phyloP scores from a whole-genome alignment of 495 filamentous ascomycete genomes.

The Aspergillus coremiiformis region DNA sequence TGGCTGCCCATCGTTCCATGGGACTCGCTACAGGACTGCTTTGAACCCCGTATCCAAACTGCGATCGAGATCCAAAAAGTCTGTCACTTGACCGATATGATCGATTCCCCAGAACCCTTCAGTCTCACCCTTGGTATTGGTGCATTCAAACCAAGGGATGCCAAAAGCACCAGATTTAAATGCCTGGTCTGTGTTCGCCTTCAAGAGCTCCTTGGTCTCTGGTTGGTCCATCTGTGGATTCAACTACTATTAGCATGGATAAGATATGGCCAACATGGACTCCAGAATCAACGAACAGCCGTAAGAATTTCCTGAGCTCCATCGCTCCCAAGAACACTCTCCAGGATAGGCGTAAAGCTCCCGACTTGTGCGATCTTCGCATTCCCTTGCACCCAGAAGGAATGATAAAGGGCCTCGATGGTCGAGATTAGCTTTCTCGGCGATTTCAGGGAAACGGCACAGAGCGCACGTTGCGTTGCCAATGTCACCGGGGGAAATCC shows the following conservation, averaged over 20 bases:
- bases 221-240: slow-evolving; percentile 25
- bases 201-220: slow-evolving; percentile 48
- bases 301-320: slow-evolving; percentile 36
- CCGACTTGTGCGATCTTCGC: slow-evolving; percentile 43
- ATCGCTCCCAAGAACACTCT: slow-evolving; percentile 42
- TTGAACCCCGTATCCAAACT: slow-evolving; percentile 24
- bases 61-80: slow-evolving; percentile 51
- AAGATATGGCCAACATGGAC: not conserved
- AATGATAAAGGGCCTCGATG: slow-evolving; percentile 46
- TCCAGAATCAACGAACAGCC: slow-evolving; percentile 18
- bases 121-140: slow-evolving; percentile 49
- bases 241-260: slow-evolving; percentile 6
- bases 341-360: slow-evolving; percentile 40
- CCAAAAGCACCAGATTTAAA: slow-evolving; percentile 62
- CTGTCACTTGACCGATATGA: slow-evolving; percentile 56
- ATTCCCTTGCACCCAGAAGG: slow-evolving; percentile 50
- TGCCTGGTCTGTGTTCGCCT: slow-evolving; percentile 49
- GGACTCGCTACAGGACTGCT: slow-evolving; percentile 17
- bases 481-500: slow-evolving; percentile 56
- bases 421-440: slow-evolving; percentile 39
- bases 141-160: slow-evolving; percentile 63
- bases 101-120: slow-evolving; percentile 67
- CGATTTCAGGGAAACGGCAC: slow-evolving; percentile 25
- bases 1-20: not conserved
- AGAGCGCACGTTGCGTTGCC: slow-evolving; percentile 41